phyloP scores from a whole-genome alignment of 495 filamentous ascomycete species.

The Penicillium arizonense region DNA sequence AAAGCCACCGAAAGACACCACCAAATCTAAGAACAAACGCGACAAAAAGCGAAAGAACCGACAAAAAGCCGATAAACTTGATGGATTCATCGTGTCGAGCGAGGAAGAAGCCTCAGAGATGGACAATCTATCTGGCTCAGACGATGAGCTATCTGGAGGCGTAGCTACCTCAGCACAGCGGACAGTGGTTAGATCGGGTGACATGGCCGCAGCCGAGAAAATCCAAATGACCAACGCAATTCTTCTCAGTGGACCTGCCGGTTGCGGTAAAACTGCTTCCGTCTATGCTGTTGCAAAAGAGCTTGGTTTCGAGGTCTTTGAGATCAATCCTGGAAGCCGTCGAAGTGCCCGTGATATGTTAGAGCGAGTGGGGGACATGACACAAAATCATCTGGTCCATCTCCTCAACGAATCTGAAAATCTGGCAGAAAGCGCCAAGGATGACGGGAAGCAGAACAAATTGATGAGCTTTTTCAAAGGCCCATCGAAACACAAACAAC shows the following conservation, averaged over 20 bases:
- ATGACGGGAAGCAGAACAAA: slow-evolving; percentile 71
- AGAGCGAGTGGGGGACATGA: slow-evolving; percentile 95
- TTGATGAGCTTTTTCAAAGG: slow-evolving; percentile 79
- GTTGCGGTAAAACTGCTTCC: slow-evolving; percentile 91
- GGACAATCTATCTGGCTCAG: slow-evolving; percentile 66
- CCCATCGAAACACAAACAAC: slow-evolving; percentile 20
- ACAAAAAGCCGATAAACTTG: slow-evolving; percentile 65
- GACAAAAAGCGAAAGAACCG: slow-evolving; percentile 61
- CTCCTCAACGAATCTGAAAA: slow-evolving; percentile 35
- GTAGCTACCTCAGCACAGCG: slow-evolving; percentile 45
- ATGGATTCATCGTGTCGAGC: slow-evolving; percentile 83
- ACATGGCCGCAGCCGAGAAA: slow-evolving; percentile 45
- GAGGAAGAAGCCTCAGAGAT: slow-evolving; percentile 79
- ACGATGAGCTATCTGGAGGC: slow-evolving; percentile 49
- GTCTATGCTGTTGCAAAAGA: slow-evolving; percentile 96
- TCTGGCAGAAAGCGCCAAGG: slow-evolving; percentile 18
- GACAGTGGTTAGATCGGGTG: slow-evolving; percentile 63
- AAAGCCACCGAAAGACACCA: slow-evolving; percentile 36
- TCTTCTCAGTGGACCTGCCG: slow-evolving; percentile 83
- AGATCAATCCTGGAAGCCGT: slow-evolving; percentile 82
- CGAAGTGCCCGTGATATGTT: slow-evolving; percentile 87
- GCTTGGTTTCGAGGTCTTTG: slow-evolving; percentile 90
- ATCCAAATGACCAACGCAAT: slow-evolving; percentile 56
- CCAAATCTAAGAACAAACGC: slow-evolving; percentile 42
- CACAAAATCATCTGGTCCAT: slow-evolving; percentile 85